Evolutionary conservation across 768 basidiomycete genomes (phyloP).

Genomic region (Leccinum pellstonianum): DNA sequence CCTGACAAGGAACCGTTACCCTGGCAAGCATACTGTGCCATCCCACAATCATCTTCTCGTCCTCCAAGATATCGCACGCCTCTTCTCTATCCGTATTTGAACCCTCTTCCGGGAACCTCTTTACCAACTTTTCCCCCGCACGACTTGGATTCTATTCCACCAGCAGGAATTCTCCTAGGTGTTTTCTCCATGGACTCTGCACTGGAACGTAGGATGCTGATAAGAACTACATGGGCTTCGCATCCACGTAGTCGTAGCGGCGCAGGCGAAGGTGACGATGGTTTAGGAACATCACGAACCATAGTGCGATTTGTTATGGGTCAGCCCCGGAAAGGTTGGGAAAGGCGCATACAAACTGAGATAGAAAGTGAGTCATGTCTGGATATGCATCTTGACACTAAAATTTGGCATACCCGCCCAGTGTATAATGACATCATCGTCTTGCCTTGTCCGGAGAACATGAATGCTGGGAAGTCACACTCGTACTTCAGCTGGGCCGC

Average conservation of each 20-base stretch:
- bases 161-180: slow-evolving; percentile 84
- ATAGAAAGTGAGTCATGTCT: slow-evolving; percentile 72
- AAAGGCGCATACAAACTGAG: slow-evolving; percentile 77
- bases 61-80: slow-evolving; percentile 44
- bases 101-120: slow-evolving; percentile 26
- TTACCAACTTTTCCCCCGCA: slow-evolving; percentile 66
- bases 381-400: neutral
- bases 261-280: slow-evolving; percentile 66
- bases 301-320: slow-evolving; percentile 89
- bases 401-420: slow-evolving; percentile 29
- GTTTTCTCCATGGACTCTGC: slow-evolving; percentile 88
- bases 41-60: slow-evolving; percentile 49
- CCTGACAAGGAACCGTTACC: slow-evolving; percentile 94
- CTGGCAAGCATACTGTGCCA: slow-evolving; percentile 91
- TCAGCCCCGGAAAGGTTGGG: slow-evolving; percentile 76
- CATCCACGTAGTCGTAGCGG: slow-evolving; percentile 78
- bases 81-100: slow-evolving; percentile 39
- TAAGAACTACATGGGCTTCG: slow-evolving; percentile 87
- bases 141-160: slow-evolving; percentile 70
- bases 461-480: slow-evolving; percentile 94
- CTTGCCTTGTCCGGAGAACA: slow-evolving; percentile 85
- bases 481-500: slow-evolving; percentile 93
- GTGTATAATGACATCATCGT: slow-evolving; percentile 86
- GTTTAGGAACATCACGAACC: slow-evolving; percentile 75
- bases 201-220: slow-evolving; percentile 81